Base-by-base conservation (phyloP, 495 filamentous ascomycete genomes). In the Lichina pygmaea region DNA sequence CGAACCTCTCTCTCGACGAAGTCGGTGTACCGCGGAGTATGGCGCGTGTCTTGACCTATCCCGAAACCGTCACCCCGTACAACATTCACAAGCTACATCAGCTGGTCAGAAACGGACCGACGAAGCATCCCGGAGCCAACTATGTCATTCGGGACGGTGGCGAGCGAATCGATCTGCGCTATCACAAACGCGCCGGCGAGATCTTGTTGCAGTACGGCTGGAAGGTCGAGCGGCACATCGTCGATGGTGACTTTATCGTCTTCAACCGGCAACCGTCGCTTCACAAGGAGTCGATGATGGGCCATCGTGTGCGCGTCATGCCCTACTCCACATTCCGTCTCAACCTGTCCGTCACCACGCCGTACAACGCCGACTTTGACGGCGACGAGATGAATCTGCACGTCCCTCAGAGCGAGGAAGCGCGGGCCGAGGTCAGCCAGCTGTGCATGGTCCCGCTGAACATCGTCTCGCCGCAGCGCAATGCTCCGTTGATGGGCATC, bases 281-380 rank as follows among this genome's bases (percentile, higher is more conserved):
- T 49, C 89, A 99, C 66, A 99, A 99, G 59, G 89, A 99, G 55
- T 95, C 89, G 49, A 99, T 99, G 89, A 99, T 99, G 89, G 89
- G 81, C 60, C 89, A 99, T 63, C 73, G 85, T 44, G 86, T 99
- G 37, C 75, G 77, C 33, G 89, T 99, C 39, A 93, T 99, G 89
- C 89, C 89, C 0, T 99, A 86, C 59, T 99, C 89, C 3, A 99
- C 89, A 1, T 99, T 99, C 66, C 72, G 89, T 33, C 68, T 99
- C 17, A 99, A 99, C 53, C 60, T 99, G 48, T 99, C 89, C 0
- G 89, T 99, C 53, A 99, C 89, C 0, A 86, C 85, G 39, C 89
- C 89, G 2, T 99, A 99, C 65, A 99, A 99, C 60, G 89, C 89
- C 49, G 89, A 99, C 76, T 99, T 99, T 57, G 89, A 99, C 56